Evolutionary conservation across 441 rosid species (phyloP).

Genomic region (Arabidopsis lyrata): DNA sequence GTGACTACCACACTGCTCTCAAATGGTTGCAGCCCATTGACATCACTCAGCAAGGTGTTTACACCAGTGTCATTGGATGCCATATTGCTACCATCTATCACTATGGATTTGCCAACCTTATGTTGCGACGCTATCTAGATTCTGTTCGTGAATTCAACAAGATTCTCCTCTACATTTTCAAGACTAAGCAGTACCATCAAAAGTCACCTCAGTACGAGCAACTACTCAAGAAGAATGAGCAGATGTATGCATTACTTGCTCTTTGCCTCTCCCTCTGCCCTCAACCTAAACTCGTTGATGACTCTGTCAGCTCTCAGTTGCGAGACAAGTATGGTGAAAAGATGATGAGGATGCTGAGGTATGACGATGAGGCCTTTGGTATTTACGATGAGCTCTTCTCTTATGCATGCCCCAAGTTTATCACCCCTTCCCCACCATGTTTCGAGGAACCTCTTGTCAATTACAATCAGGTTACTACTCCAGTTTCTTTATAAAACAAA

Average conservation of each 20-base stretch:
- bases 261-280: constrained; percentile 90
- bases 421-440: constrained; percentile 92
- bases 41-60: constrained; percentile 93
- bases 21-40: constrained; percentile 93
- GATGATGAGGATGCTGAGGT: constrained; percentile 92
- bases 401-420: constrained; percentile 98
- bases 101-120: constrained; percentile 95
- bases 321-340: constrained; percentile 98
- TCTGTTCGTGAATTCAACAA: constrained; percentile 94
- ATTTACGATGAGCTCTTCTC: constrained; percentile 89
- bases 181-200: constrained; percentile 93
- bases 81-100: constrained; percentile 91
- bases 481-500: neutral
- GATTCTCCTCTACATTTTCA: constrained; percentile 87
- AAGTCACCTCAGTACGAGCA: constrained; percentile 94
- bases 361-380: constrained; percentile 86
- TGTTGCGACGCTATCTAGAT: constrained; percentile 90
- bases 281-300: constrained; percentile 84
- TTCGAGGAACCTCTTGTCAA: constrained; percentile 94
- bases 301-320: constrained; percentile 83
- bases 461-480: constrained; percentile 77
- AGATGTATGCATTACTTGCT: constrained; percentile 93
- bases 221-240: constrained; percentile 94
- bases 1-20: constrained; percentile 93
- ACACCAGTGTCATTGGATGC: constrained; percentile 90